phyloP scores from a whole-genome alignment of 305 asterid species.

The Fraxinus velutina region DNA sequence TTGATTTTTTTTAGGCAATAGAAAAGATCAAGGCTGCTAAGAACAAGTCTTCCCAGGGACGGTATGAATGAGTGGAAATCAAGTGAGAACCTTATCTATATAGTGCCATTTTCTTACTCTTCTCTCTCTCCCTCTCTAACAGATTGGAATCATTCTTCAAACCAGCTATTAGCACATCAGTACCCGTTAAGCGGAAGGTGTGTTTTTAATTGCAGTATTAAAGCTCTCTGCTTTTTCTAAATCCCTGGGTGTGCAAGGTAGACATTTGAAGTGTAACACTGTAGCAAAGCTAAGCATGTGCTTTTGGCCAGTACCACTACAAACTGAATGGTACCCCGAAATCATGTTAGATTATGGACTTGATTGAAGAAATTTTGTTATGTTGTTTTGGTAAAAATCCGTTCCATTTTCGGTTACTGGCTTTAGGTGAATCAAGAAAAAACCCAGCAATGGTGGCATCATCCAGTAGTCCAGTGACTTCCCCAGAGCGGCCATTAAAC shows the following conservation, averaged over 20 bases:
- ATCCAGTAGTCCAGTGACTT: not conserved
- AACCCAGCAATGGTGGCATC: not conserved
- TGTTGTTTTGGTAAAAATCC: not conserved
- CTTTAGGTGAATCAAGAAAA: not conserved
- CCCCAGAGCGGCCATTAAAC: not conserved
- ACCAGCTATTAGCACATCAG: constrained; percentile 66
- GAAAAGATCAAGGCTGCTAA: constrained; percentile 94
- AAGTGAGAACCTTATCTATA: constrained; percentile 5
- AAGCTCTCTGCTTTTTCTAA: not conserved
- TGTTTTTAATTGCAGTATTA: not conserved
- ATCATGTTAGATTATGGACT: not conserved
- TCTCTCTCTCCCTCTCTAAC: constrained; percentile 26
- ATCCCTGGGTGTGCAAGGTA: constrained; percentile 2
- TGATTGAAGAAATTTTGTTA: not conserved
- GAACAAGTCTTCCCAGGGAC: constrained; percentile 88
- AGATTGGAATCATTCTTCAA: constrained; percentile 93
- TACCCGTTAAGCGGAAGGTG: constrained; percentile 82
- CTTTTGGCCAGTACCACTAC: not conserved
- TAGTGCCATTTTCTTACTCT: constrained; percentile 19
- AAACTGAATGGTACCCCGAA: not conserved
- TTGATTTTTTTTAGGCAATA: constrained; percentile 54
- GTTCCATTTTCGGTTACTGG: not conserved
- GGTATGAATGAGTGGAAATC: constrained; percentile 42
- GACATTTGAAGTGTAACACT: not conserved
- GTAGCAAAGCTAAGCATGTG: not conserved